Conservation (phyloP, 108 stramenopile species). For the Cyclostephanos tholiformis region DNA sequence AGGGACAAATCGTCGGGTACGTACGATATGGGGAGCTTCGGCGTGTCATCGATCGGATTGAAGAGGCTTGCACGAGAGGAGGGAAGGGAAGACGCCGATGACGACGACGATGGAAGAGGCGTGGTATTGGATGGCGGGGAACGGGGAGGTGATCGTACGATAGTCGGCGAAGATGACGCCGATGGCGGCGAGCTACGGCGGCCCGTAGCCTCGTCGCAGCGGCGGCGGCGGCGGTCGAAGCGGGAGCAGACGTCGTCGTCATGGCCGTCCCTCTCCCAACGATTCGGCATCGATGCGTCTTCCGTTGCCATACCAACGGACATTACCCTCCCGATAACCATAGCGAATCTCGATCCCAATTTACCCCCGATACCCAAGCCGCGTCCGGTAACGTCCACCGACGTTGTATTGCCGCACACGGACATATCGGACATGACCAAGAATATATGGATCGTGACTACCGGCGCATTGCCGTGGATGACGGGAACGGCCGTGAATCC, state of each 20-base stretch:
- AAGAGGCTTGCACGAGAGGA: constrained; percentile 25
- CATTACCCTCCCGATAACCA: constrained; percentile 32
- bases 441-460: constrained; percentile 88
- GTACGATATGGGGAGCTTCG: constrained; percentile 40
- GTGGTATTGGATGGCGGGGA: not conserved
- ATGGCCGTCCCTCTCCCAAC: not conserved
- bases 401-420: constrained; percentile 72
- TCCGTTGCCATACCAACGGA: constrained; percentile 13
- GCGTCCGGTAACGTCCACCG: constrained; percentile 57
- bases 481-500: constrained; percentile 95
- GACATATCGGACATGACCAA: constrained; percentile 73
- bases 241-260: too few species aligned
- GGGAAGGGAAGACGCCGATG: constrained; percentile 5
- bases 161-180: not conserved
- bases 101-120: not conserved
- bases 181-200: not conserved
- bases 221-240: too few species aligned
- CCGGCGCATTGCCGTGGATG: constrained; percentile 90
- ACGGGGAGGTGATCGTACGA: not conserved
- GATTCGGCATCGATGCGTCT: constrained; percentile 12
- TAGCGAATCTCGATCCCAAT: constrained; percentile 36
- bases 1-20: constrained; percentile 8
- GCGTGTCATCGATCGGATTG: constrained; percentile 26
- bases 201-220: too few species aligned
- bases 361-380: constrained; percentile 51